A percentile compares a stretch with the other conserved stretches of the same genome.
These are phyloP conservation scores for Eucalyptus polybractea DNA, from an alignment of 345 rosid species.

Conservation along the genomic window DNA sequence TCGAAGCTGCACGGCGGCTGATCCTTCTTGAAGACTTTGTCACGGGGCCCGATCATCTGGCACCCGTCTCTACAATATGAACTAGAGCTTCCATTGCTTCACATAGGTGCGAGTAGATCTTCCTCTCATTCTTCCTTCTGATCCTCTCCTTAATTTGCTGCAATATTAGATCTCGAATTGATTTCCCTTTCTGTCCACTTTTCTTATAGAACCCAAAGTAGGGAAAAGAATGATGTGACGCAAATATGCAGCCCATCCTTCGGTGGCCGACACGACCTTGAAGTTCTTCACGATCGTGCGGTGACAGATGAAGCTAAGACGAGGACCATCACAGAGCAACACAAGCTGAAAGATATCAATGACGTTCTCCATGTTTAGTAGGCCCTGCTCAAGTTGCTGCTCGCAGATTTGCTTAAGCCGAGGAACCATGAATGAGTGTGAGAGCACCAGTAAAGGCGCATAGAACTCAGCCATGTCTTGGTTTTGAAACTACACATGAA, in stretches of 20 bases:
- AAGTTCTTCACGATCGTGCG: conserved; percentile 52
- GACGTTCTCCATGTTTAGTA: conserved; percentile 55
- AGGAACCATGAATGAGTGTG: conserved; percentile 61
- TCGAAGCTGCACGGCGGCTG: conserved; percentile 43
- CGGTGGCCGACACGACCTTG: conserved; percentile 24
- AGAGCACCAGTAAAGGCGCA: conserved; percentile 58
- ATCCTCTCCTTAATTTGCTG: conserved; percentile 44
- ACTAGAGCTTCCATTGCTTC: conserved; percentile 95
- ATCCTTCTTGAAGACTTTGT: conserved; percentile 40
- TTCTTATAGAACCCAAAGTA: neutral
- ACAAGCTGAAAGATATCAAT: conserved; percentile 76
- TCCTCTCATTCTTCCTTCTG: conserved; percentile 35
- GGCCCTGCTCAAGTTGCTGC: conserved; percentile 48
- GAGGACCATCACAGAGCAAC: conserved; percentile 64
- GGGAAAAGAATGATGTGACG: neutral
- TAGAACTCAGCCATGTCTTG: conserved; percentile 51
- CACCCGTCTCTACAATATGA: conserved; percentile 93
- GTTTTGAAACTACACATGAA: conserved; percentile 43
- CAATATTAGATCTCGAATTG: neutral
- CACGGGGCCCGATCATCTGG: conserved; percentile 76
- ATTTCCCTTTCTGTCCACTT: neutral
- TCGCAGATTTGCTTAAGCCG: conserved; percentile 50
- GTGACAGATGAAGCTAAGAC: conserved; percentile 54
- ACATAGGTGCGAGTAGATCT: conserved; percentile 50
- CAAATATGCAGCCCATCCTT: conserved; percentile 50